A percentile compares a stretch with the other conserved stretches of the same genome.
Conservation (phyloP, 2,329 filamentous ascomycete genomes). For the Aspergillus felis region DNA sequence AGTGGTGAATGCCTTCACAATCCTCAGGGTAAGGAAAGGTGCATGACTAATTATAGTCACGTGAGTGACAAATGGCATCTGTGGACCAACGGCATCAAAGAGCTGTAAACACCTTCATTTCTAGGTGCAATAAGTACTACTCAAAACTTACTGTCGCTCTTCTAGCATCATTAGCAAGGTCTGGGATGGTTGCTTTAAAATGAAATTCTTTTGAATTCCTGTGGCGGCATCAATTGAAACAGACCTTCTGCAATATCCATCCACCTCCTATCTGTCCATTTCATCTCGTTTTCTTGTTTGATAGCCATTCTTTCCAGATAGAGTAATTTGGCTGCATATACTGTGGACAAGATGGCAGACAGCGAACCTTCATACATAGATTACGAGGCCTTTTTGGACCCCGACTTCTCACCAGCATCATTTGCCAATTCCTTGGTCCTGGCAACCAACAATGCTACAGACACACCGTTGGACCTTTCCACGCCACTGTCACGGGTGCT, state of each 20-base stretch:
- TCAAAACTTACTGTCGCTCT: neutral
- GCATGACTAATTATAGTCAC: neutral
- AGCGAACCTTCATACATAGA: constrained; percentile 77
- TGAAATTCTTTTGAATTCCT: neutral
- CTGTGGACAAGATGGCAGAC: constrained; percentile 28
- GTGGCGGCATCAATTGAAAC: neutral
- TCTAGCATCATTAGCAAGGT: neutral
- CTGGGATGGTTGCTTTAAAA: neutral
- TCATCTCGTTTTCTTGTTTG: neutral
- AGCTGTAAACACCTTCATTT: neutral
- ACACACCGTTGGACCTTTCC: constrained; percentile 85
- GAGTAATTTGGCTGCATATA: neutral
- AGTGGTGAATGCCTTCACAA: neutral
- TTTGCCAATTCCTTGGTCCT: constrained; percentile 90
- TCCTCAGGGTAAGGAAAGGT: neutral
- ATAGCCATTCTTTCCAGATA: neutral
- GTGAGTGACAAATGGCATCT: neutral
- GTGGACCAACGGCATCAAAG: neutral
- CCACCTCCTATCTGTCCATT: neutral
- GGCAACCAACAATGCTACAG: constrained; percentile 85
- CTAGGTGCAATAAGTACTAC: too few relatives aligned
- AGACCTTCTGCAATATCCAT: neutral
- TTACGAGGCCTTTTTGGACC: constrained; percentile 85
- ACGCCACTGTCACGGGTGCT: constrained; percentile 90
- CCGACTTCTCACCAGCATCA: constrained; percentile 71